phyloP scores from a whole-genome alignment of 768 basidiomycete species.

The Vishniacozyma victoriae region DNA sequence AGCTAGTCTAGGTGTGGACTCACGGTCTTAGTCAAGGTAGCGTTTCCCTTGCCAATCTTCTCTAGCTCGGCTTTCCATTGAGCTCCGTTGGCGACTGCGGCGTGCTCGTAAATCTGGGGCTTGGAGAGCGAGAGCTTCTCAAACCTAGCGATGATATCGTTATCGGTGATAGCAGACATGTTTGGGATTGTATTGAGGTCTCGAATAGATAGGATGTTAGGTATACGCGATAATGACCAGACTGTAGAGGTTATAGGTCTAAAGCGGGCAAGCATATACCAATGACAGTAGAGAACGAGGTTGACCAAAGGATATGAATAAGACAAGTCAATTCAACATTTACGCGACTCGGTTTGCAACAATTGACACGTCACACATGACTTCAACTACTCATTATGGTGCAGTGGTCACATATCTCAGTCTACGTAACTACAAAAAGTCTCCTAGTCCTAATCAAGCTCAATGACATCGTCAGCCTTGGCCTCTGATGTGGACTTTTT shows the following conservation, averaged over 20 bases:
- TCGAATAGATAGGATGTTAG: too few relatives aligned
- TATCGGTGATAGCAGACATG: slow-evolving; percentile 29
- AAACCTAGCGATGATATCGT: slow-evolving; percentile 31
- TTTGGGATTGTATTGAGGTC: too few relatives aligned
- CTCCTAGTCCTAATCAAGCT: slow-evolving; percentile 45
- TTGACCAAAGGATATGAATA: too few relatives aligned
- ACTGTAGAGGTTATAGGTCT: too few relatives aligned
- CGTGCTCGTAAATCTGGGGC: slow-evolving; percentile 54
- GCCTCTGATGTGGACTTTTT: slow-evolving; percentile 6
- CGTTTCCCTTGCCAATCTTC: slow-evolving; percentile 27
- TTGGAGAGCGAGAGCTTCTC: slow-evolving; percentile 26
- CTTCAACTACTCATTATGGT: too few relatives aligned
- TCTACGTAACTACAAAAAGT: background rate
- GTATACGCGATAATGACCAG: too few relatives aligned
- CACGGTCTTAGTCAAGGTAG: slow-evolving; percentile 41
- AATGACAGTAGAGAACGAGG: too few relatives aligned
- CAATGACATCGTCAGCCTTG: slow-evolving; percentile 38
- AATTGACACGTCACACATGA: too few relatives aligned
- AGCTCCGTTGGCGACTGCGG: slow-evolving; percentile 61
- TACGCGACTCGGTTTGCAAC: too few relatives aligned
- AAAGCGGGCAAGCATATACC: too few relatives aligned
- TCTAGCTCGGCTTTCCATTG: slow-evolving; percentile 71
- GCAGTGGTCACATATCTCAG: too few relatives aligned
- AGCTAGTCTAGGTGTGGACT: slow-evolving; percentile 49
- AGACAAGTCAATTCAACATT: too few relatives aligned